These are phyloP conservation scores for Fusarium bulbicola DNA, from an alignment of 2,329 filamentous ascomycete species.

Conservation along the genomic window DNA sequence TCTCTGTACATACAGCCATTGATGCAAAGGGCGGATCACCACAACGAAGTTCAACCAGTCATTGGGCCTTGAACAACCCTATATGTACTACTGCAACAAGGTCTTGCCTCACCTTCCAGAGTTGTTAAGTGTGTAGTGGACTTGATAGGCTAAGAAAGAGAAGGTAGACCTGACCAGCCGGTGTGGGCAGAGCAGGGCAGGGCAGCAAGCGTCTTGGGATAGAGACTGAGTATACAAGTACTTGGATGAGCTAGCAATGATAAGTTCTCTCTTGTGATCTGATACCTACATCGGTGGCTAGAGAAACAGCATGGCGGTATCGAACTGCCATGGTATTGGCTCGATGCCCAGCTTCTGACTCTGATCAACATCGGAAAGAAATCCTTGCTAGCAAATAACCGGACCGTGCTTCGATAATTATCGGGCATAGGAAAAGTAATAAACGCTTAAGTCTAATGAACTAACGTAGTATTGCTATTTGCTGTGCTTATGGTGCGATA, in stretches of 20 bases:
- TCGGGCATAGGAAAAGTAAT: not conserved
- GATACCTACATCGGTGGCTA: not conserved
- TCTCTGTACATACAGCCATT: not conserved
- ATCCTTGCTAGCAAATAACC: not conserved
- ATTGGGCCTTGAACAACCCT: not conserved
- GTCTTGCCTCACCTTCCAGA: not conserved
- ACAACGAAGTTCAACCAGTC: not conserved
- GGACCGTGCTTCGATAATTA: not conserved
- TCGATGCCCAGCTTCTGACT: not conserved
- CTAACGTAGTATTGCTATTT: slow-evolving; percentile 32
- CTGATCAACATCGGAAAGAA: not conserved
- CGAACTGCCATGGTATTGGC: not conserved
- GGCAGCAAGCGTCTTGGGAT: not conserved
- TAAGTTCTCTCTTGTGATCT: not conserved
- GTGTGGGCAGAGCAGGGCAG: not conserved
- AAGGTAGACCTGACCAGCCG: not conserved
- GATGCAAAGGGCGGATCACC: not conserved
- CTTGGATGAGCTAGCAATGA: not conserved
- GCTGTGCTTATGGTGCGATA: slow-evolving; percentile 29
- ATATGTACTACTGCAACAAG: not conserved
- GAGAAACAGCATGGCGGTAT: not conserved
- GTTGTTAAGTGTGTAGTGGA: not conserved
- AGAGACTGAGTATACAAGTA: not conserved
- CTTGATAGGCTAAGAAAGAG: not conserved
- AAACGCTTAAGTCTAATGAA: slow-evolving; percentile 9